Evolutionary conservation across 352 stramenopile genomes (phyloP).

Genomic region (Globisporangium camurandrum): DNA sequence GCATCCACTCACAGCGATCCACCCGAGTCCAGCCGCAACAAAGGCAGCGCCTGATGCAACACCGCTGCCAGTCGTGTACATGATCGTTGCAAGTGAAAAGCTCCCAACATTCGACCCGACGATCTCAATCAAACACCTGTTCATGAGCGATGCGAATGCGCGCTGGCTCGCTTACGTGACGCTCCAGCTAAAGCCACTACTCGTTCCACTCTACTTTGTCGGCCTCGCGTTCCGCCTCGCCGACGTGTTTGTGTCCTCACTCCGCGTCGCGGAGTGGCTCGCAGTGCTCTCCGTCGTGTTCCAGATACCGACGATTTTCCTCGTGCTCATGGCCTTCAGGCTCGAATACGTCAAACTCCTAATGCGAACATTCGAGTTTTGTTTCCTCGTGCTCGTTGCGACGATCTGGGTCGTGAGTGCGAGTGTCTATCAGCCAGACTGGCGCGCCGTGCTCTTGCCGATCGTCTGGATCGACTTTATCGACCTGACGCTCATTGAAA

Average conservation of each 20-base stretch:
- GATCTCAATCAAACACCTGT: conserved; percentile 1
- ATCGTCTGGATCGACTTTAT: conserved; percentile 6
- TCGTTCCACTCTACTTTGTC: not conserved
- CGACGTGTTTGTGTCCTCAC: not conserved
- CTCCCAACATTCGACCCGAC: conserved; percentile 5
- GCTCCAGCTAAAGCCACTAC: not conserved
- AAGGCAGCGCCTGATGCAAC: not conserved
- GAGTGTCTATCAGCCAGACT: not conserved
- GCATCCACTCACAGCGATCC: not conserved
- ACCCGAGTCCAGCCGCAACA: not conserved
- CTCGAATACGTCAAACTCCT: conserved; percentile 5
- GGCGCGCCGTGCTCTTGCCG: conserved; percentile 1
- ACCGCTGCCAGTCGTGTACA: conserved; percentile 2
- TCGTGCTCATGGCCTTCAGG: not conserved
- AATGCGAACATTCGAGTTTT: conserved; percentile 4
- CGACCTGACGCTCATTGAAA: conserved; percentile 3
- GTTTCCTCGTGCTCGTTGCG: not conserved
- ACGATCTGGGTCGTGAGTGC: not conserved
- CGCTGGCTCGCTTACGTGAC: not conserved
- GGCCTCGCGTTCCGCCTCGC: not conserved
- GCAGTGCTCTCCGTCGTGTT: not conserved
- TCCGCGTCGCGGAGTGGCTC: not conserved
- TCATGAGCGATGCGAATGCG: not conserved
- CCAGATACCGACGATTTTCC: not conserved
- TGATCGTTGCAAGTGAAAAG: conserved; percentile 5